Evolutionary conservation across 2,329 filamentous ascomycete species (phyloP), one percentile per base, ranked within the genome.

Genomic region (Paradendryphiella salina): DNA sequence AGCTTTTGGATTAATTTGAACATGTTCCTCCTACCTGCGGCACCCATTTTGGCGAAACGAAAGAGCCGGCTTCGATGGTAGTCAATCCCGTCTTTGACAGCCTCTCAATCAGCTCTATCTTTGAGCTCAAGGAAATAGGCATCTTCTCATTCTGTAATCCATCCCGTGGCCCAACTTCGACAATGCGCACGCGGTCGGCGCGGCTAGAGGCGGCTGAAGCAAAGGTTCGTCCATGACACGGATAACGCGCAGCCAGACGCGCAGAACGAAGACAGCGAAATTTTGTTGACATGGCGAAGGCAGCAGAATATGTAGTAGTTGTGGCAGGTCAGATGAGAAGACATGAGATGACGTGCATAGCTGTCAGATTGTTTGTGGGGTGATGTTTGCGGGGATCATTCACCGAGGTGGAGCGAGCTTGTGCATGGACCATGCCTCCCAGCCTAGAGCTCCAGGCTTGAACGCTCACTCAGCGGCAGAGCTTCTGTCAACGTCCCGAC

Each of bases 81-180:
- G 77, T 76, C 34, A 94, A 71, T 0, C 90, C 90, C 0, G 88
- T 87, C 56, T 76, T 76, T 28, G 85, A 83, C 54, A 95, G 76
- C 53, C 83, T 78, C 60, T 86, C 80, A 32, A 95, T 88, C 45
- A 95, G 74, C 60, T 91, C 84, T 47, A 93, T 82, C 73, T 95
- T 95, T 2, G 85, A 90, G 5, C 80, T 78, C 9, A 89, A 77
- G 0, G 88, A 78, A 57, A 95, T 87, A 21, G 79, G 79, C 57
- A 78, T 82, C 75, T 88, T 88, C 76, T 94, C 88, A 68, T 94
- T 95, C 70, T 96, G 90, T 45, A 95, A 76, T n/a, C 90, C 90
- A 76, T 95, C 90, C 59, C 90, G 81, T 28, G 90, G 89, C 7
- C 89, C 89, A 56, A 95, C 90, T 76, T 95, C 90, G 55, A 94